A percentile compares a stretch with the other conserved stretches of the same genome.
These are phyloP conservation scores for Botryotinia convoluta DNA, from an alignment of 2,329 filamentous ascomycete species.

Conservation along the genomic window DNA sequence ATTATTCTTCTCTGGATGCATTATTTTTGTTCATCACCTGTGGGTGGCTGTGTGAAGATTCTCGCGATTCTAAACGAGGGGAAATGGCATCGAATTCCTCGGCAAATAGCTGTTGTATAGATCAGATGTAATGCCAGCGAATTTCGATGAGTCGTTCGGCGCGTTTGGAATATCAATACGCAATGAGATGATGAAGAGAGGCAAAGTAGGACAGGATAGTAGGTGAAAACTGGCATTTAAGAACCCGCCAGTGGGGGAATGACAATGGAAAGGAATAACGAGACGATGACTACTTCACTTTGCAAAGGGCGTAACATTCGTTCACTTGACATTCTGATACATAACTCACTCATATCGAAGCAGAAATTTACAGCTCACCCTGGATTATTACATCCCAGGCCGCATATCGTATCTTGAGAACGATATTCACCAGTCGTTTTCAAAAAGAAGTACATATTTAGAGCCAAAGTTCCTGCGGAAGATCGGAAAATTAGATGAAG, in stretches of 20 bases:
- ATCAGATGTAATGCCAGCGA: not conserved
- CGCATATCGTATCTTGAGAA: not conserved
- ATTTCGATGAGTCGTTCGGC: not conserved
- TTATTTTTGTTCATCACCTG: not conserved
- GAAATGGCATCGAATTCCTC: not conserved
- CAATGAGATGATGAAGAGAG: not conserved
- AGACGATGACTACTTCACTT: not conserved
- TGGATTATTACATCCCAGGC: not conserved
- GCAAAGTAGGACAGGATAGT: not conserved
- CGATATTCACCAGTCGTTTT: not conserved
- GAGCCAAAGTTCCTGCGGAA: not conserved
- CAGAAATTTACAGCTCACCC: not conserved
- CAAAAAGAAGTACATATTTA: not conserved
- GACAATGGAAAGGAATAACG: not conserved
- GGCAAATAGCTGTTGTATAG: not conserved
- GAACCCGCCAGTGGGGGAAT: not conserved
- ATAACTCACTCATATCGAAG: not conserved
- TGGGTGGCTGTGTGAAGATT: not conserved
- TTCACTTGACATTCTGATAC: not conserved
- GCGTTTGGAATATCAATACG: rapidly evolving
- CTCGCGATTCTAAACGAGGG: not conserved
- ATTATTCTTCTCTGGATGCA: not conserved
- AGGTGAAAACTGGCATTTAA: not conserved
- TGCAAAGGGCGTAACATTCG: not conserved
- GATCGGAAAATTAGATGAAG: not conserved